These are phyloP conservation scores for Jackrogersella minutella DNA, from an alignment of 495 filamentous ascomycete species.

Conservation along the genomic window DNA sequence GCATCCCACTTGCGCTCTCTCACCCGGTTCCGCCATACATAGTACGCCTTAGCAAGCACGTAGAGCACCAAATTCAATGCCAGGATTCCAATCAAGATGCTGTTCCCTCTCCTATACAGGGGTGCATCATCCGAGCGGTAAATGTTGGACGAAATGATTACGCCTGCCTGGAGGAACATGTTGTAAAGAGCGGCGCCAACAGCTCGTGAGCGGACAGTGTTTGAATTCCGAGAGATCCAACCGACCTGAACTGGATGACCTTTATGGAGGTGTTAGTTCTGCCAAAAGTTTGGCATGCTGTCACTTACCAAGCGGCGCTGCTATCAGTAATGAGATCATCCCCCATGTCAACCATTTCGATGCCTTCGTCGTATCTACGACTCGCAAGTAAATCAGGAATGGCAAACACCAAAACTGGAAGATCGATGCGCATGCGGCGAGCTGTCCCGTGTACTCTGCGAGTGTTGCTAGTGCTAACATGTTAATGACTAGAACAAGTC, in stretches of 20 bases:
- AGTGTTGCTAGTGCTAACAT: constrained; percentile 60
- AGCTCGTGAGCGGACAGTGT: constrained; percentile 70
- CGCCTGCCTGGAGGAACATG: constrained; percentile 74
- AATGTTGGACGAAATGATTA: constrained; percentile 62
- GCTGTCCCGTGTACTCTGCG: constrained; percentile 58
- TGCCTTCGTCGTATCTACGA: constrained; percentile 52
- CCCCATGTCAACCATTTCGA: constrained; percentile 65
- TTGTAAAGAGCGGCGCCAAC: constrained; percentile 74
- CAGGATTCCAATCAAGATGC: constrained; percentile 65
- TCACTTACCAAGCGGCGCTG: constrained; percentile 63
- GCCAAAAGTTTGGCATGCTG: too few relatives aligned
- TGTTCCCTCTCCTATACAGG: constrained; percentile 71
- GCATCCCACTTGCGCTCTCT: constrained; percentile 53
- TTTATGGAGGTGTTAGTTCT: constrained; percentile 11
- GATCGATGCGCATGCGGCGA: constrained; percentile 56
- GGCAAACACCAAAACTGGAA: constrained; percentile 66
- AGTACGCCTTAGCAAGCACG: constrained; percentile 66
- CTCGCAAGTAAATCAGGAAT: constrained; percentile 62
- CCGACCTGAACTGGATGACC: constrained; percentile 70
- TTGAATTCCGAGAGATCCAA: constrained; percentile 70
- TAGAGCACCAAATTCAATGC: constrained; percentile 64
- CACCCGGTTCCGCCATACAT: constrained; percentile 64
- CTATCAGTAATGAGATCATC: constrained; percentile 65
- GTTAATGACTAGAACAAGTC: constrained; percentile 45
- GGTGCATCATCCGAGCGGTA: constrained; percentile 73